Conservation (phyloP, 768 basidiomycete genomes). For the Omphalotus guepiniiformis region DNA sequence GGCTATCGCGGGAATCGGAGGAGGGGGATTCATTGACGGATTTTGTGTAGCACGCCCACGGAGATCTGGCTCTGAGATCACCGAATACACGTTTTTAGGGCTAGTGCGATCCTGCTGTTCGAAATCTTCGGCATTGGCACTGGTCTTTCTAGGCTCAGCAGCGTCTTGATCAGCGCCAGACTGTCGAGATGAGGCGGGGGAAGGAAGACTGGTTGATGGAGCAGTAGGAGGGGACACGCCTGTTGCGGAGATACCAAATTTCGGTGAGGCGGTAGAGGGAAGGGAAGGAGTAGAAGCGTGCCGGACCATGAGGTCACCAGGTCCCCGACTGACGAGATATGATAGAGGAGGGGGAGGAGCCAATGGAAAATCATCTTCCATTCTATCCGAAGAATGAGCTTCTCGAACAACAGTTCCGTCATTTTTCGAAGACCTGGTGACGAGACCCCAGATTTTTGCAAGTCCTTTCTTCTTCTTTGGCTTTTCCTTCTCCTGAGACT, state of each 20-base stretch:
- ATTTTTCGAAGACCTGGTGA: constrained; percentile 55
- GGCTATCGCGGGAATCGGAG: not conserved
- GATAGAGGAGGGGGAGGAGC: constrained; percentile 90
- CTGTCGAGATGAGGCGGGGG: constrained; percentile 68
- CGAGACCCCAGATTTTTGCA: constrained; percentile 77
- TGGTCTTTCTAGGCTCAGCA: constrained; percentile 36
- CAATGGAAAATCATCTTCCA: constrained; percentile 55
- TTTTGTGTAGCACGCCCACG: constrained; percentile 39
- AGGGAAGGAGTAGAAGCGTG: constrained; percentile 71
- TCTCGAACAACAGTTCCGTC: constrained; percentile 23
- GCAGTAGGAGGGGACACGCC: constrained; percentile 74
- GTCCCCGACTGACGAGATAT: constrained; percentile 72
- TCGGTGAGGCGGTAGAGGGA: constrained; percentile 54
- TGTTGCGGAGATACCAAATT: constrained; percentile 47
- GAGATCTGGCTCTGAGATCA: constrained; percentile 60
- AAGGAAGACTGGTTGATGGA: constrained; percentile 70
- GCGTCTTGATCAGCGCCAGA: constrained; percentile 55
- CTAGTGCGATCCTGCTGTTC: constrained; percentile 28
- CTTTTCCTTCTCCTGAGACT: constrained; percentile 45
- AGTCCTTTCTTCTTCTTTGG: constrained; percentile 74
- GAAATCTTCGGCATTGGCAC: constrained; percentile 36
- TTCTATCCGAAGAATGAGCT: constrained; percentile 36
- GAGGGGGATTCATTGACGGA: constrained; percentile 6
- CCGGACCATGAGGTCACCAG: constrained; percentile 45
- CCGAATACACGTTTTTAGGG: constrained; percentile 44